A percentile compares a stretch with the other conserved stretches of the same genome.
Conservation (phyloP, 352 stramenopile species). For the Pythium myriotylum region DNA sequence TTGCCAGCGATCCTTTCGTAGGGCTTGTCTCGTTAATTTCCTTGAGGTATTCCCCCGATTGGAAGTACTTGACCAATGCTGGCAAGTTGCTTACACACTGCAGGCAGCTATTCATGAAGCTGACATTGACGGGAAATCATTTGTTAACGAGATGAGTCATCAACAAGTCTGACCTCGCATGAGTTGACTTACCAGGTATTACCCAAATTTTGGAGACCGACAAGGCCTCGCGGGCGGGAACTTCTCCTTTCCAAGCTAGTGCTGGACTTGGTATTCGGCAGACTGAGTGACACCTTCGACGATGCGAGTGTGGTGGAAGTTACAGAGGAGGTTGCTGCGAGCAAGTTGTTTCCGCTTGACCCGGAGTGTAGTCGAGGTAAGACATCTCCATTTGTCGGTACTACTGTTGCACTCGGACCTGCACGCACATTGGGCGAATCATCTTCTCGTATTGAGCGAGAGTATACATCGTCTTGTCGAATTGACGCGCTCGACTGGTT, state of each 20-base stretch:
- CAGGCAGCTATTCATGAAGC: constrained; percentile 89
- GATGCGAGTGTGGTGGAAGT: constrained; percentile 1
- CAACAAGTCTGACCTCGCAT: too few relatives aligned
- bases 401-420: not conserved
- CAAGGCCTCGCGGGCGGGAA: constrained; percentile 10
- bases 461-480: constrained; percentile 22
- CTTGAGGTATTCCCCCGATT: constrained; percentile 38
- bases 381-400: constrained; percentile 8
- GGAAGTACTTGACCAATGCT: constrained; percentile 57
- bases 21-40: constrained; percentile 65
- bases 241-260: not conserved
- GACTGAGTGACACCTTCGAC: constrained; percentile 8
- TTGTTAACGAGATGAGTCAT: too few relatives aligned
- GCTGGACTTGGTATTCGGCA: constrained; percentile 1
- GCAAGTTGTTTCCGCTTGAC: constrained; percentile 24
- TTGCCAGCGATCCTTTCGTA: constrained; percentile 60
- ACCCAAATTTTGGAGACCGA: constrained; percentile 68
- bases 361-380: constrained; percentile 9
- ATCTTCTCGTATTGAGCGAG: constrained; percentile 20
- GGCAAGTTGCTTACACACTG: constrained; percentile 82
- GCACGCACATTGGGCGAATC: constrained; percentile 1
- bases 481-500: constrained; percentile 31
- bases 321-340: not conserved
- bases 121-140: too few relatives aligned
- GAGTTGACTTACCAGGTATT: constrained; percentile 65